Base-by-base conservation (phyloP, 2,329 filamentous ascomycete species). In the Trichoderma sp. region DNA sequence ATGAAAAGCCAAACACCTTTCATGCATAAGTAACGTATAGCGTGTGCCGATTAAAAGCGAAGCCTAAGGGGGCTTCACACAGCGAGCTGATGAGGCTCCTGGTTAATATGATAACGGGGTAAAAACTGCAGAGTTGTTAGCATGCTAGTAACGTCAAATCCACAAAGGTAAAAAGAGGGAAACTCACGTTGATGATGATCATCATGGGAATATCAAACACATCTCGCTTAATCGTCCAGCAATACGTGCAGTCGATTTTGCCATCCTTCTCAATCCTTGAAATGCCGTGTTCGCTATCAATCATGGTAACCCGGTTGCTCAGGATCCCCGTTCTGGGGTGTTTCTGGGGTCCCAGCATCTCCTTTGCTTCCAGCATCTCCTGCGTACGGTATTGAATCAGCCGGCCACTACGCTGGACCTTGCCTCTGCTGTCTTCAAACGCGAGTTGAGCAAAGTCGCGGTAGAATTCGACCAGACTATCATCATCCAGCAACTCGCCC, bases 171-270 rank as follows among this genome's bases (percentile, higher is more conserved):
- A 21, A 10, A 33, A 8, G 5, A 5, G 5, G 37, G 0, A 24
- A 10, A 90, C 94, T 91, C 80, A 97, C 96, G 83, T 97, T 97
- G 84, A 98, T 95, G 77, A 97, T 92, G 80, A 98, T 96, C 83
- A 98, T 86, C 93, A 97, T 97, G 27, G 96, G 96, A 80, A 98
- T 97, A 82, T 98, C 95, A 82, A 98, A 98, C 52, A 96, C 93
- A 80, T 99, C 96, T 72, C 95, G 87, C 83, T 97, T 97, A 72
- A 98, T 94, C 72, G 93, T 95, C 94, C 95, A 98, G 83, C 93
- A 97, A 81, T 96, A 97, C 75, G 92, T 94, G 83, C 94, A 97
- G 78, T 97, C 92, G 69, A 98, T 92, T 81, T 96, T 94, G 66
- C 94, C 95, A 76, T 97, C 94, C 77, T 89, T 91, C 76, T 92